Base-by-base conservation (phyloP, 2,329 filamentous ascomycete species). In the Zasmidium angulare region DNA sequence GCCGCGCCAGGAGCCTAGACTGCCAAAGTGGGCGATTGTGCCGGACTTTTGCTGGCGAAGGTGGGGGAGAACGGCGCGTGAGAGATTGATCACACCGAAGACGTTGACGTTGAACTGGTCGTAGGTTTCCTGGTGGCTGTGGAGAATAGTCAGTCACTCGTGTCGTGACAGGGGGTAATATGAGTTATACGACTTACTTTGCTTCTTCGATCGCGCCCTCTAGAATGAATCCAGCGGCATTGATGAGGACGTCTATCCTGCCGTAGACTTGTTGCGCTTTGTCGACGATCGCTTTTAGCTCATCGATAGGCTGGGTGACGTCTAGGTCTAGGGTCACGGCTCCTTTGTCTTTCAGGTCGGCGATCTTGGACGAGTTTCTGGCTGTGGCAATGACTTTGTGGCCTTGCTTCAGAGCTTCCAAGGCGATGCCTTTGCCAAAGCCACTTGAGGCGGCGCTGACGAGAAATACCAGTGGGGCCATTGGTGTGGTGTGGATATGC, bases 361-460 rank as follows among this genome's bases (percentile, higher is more conserved):
- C 31, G 11, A 66, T 53, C 20, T 61, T 61, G 29, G 57, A 55
- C 17, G 56, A 55, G 43, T 81, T 76, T 48, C 75, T 72, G 58
- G 81, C 79, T 36, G 81, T 68, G 6, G 80, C 72, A 61, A 78
- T 77, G 47, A 81, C 74, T 29, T 74, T 72, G 68, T 81, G 75
- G n/a, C 79, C 78, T 11, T 68, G 62, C 19, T 69, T 61, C 20
- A 77, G 70, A 50, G 81, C 76, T 47, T 77, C 74, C 11, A 78
- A 76, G 47, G 77, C 75, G 17, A 80, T 70, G 31, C 74, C 76
- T 43, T 79, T 74, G 22, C 80, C 78, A 48, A 82, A 80, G 23
- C 79, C 79, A 24, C 76, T 73, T 3, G 77, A 77, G 51, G 74
- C 78, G 24, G 78, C 78, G n/a, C 74, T 76, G 48, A 78, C 69